Base-by-base conservation (phyloP, 129 eudicot genomes). In the Deinandra increscens region DNA sequence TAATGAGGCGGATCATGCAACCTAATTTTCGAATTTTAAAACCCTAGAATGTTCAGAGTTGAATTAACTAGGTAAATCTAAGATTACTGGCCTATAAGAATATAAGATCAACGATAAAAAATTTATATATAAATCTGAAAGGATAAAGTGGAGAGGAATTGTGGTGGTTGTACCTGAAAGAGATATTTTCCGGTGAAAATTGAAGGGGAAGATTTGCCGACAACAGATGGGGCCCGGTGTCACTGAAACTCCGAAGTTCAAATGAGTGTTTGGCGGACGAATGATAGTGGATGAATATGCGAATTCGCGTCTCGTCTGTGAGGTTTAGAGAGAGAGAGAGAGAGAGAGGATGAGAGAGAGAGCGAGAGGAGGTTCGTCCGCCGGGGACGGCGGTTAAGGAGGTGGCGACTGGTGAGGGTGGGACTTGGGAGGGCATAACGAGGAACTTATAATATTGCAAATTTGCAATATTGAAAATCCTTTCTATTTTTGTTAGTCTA, bases 211-310 rank as follows among this genome's bases (percentile, higher is more conserved):
- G 29, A 0, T 9, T 33, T 34, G 39, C 60, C 69, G 49, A 34
- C 61, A 60, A 60, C 69, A 12, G 33, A 72, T 75, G 73, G 79
- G 79, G 0, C 73, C 68, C 73, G 55, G 26, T 66, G 67, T 65
- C 67, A 75, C 61, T 55, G 5, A 41, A 74, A 39, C 14, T 26
- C 43, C 41, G 14, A 59, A 34, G 48, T 34, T 66, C 17, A 31
- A 19, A 56, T 43, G 73, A 53, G 41, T 69, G n/a, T 41, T 7
- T 22, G 51, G 59, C 14, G 48, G 37, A 59, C 14, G n/a, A 38
- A 22, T 54, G 54, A 39, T 22, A 22, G 8, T 29, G 72, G 36
- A 66, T 65, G 64, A 37, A 19, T 42, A 46, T 31, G 48, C 13
- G 36, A 42, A 46, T 13, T 11, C 8, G 31, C 9, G 31, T 54